Evolutionary conservation across 176 grass and related monocot species (phyloP).

Genomic region (Ampelocalamus luodianensis): DNA sequence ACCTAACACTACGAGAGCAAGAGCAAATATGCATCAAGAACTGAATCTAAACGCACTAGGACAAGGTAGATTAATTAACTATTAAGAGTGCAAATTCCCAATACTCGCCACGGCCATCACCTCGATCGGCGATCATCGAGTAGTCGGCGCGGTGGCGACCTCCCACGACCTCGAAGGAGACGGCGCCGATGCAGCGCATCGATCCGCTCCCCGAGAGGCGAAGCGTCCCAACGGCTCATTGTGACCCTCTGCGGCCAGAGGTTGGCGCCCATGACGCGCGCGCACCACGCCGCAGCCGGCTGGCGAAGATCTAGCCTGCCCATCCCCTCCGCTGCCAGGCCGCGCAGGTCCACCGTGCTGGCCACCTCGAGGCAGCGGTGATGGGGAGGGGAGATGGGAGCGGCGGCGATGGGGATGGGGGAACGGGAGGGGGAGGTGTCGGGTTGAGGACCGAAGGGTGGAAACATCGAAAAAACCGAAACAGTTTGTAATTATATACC

Average conservation of each 20-base stretch:
- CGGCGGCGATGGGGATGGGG: no score
- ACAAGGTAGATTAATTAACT: background rate
- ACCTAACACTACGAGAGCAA: slow-evolving; percentile 9
- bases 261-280: slow-evolving; percentile 42
- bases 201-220: slow-evolving; percentile 50
- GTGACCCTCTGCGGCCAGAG: slow-evolving; percentile 43
- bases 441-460: no score
- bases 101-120: background rate
- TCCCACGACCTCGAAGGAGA: slow-evolving; percentile 54
- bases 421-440: no score
- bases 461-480: no score
- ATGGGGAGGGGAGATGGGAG: no score
- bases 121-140: slow-evolving; percentile 7
- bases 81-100: background rate
- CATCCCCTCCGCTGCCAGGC: slow-evolving; percentile 40
- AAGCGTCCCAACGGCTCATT: slow-evolving; percentile 61
- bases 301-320: slow-evolving; percentile 39
- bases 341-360: slow-evolving; percentile 43
- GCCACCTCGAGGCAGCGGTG: slow-evolving; percentile 30
- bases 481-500: no score
- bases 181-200: slow-evolving; percentile 54
- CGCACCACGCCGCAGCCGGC: slow-evolving; percentile 40
- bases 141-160: slow-evolving; percentile 23
- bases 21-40: background rate
- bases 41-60: background rate